Evolutionary conservation across 1,284 basidiomycete species (phyloP).

Genomic region (Cutaneotrichosporon curvatum): DNA sequence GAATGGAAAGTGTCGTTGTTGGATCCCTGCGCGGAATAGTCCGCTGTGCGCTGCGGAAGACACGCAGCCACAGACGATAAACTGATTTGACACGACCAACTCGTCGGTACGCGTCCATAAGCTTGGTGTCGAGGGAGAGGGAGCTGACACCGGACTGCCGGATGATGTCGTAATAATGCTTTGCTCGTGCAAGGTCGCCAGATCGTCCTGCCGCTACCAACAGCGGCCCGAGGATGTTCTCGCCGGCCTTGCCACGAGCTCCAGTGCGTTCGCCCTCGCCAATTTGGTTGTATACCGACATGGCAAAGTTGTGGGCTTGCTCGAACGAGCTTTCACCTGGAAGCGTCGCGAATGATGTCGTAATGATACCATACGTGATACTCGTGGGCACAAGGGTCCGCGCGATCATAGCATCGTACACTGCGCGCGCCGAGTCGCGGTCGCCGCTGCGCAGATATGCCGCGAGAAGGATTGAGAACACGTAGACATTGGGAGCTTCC

Average conservation of each 20-base stretch:
- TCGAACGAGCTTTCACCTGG: constrained; percentile 23
- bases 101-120: constrained; percentile 70
- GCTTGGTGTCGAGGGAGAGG: constrained; percentile 48
- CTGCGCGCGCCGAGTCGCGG: constrained; percentile 55
- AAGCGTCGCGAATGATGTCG: constrained; percentile 49
- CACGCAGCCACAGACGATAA: constrained; percentile 55
- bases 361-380: constrained; percentile 64
- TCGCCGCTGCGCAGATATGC: constrained; percentile 63
- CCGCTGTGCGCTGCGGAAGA: constrained; percentile 6
- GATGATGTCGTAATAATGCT: constrained; percentile 50
- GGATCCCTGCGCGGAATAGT: constrained; percentile 6
- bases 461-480: constrained; percentile 77
- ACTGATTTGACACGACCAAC: constrained; percentile 56
- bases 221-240: constrained; percentile 37
- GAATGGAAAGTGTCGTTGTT: neutral
- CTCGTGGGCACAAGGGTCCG: constrained; percentile 64
- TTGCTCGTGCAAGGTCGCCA: constrained; percentile 47
- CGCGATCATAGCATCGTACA: constrained; percentile 67
- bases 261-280: constrained; percentile 12
- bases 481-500: constrained; percentile 48
- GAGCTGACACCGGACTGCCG: constrained; percentile 6
- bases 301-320: constrained; percentile 37
- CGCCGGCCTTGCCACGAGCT: constrained; percentile 20
- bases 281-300: constrained; percentile 21
- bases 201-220: constrained; percentile 27